These are phyloP conservation scores for Phytophthora fragariae DNA, from an alignment of 352 stramenopile genomes.

Conservation along the genomic window DNA sequence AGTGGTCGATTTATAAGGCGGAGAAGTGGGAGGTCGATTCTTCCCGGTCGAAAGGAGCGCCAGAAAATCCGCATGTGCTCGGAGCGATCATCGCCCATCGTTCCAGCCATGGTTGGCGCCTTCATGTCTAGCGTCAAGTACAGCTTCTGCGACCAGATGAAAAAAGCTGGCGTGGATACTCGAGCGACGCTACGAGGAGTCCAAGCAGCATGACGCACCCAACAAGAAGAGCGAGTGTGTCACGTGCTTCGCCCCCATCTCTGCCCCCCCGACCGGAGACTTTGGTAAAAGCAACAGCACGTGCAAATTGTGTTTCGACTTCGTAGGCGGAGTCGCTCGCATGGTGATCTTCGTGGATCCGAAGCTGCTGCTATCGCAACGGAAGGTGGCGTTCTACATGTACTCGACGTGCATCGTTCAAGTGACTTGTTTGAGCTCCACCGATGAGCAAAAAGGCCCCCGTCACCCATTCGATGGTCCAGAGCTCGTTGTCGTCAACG, in stretches of 20 bases:
- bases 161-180: constrained; percentile 13
- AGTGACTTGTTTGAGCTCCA: constrained; percentile 5
- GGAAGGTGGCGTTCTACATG: constrained; percentile 40
- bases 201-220: neutral
- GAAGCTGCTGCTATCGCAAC: constrained; percentile 30
- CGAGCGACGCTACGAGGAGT: constrained; percentile 20
- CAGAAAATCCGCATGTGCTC: constrained; percentile 26
- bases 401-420: constrained; percentile 24
- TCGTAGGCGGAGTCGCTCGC: constrained; percentile 7
- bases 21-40: constrained; percentile 18
- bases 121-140: constrained; percentile 26
- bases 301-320: constrained; percentile 12
- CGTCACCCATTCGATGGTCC: neutral
- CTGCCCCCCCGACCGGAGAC: constrained; percentile 6
- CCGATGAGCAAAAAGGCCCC: constrained; percentile 13
- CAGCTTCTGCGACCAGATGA: constrained; percentile 9
- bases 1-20: constrained; percentile 8
- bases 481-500: constrained; percentile 10
- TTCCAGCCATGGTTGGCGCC: constrained; percentile 12
- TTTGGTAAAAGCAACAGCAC: constrained; percentile 21
- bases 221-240: constrained; percentile 22
- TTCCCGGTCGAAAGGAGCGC: constrained; percentile 27
- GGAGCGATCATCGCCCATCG: constrained; percentile 9
- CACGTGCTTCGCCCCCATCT: constrained; percentile 1
- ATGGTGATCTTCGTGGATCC: constrained; percentile 36